phyloP scores from a whole-genome alignment of 75 land plant species.

The Selaginella tamariscina region DNA sequence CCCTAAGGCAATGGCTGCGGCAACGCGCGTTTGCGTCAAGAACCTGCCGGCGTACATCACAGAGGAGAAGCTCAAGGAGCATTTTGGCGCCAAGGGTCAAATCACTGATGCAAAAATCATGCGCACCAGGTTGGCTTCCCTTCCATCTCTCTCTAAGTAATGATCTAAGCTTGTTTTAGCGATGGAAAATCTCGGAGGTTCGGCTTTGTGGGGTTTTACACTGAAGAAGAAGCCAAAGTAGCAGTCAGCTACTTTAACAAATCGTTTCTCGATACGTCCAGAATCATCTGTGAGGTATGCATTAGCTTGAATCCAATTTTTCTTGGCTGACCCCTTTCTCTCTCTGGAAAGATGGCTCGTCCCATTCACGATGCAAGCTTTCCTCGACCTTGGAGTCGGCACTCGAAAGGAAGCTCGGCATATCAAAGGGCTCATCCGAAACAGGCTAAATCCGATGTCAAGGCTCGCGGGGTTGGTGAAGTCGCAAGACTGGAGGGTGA shows the following conservation, averaged over 20 bases:
- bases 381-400: conserved; percentile 86
- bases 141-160: too few species aligned
- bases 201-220: conserved; percentile 75
- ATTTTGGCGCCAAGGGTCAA: conserved; percentile 79
- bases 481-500: conserved; percentile 18
- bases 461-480: conserved; percentile 13
- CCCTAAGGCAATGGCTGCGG: conserved; percentile 16
- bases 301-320: too few species aligned
- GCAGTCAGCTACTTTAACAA: conserved; percentile 72
- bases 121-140: conserved; percentile 44
- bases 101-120: conserved; percentile 84
- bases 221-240: conserved; percentile 63
- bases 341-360: conserved; percentile 49
- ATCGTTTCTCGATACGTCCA: conserved; percentile 59
- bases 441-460: conserved; percentile 12
- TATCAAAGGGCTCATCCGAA: conserved; percentile 17
- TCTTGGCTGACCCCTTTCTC: background rate
- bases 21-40: conserved; percentile 75
- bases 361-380: conserved; percentile 65
- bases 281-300: conserved; percentile 75
- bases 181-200: conserved; percentile 90
- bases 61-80: conserved; percentile 67
- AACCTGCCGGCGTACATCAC: conserved; percentile 59
- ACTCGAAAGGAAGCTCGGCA: conserved; percentile 46
- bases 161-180: conserved; percentile 27